Conservation (phyloP, 164 flowering plant genomes). For the Nymphaea colorata region DNA sequence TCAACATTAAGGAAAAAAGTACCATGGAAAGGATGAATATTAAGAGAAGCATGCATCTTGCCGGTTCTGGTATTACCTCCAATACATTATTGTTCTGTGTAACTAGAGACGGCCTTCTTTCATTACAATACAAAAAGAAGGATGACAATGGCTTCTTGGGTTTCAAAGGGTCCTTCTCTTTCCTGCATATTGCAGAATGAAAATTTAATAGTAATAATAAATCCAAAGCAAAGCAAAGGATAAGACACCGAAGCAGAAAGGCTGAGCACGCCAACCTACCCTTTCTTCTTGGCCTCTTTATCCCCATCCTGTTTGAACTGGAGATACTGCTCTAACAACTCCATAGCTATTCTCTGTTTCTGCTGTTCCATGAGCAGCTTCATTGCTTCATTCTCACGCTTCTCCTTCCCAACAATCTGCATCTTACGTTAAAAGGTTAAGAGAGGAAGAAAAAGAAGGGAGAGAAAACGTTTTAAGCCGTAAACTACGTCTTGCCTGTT, state of each 20-base stretch:
- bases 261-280: conserved; percentile 12
- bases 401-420: conserved; percentile 64
- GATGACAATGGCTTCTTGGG: conserved; percentile 81
- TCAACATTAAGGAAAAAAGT: not conserved
- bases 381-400: conserved; percentile 86
- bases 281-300: conserved; percentile 25
- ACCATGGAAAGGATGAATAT: no score
- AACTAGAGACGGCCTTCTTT: conserved; percentile 42
- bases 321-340: conserved; percentile 77
- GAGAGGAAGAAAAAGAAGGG: not conserved
- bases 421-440: not conserved
- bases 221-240: no score
- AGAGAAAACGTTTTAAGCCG: no score
- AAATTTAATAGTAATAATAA: no score
- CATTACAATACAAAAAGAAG: conserved; percentile 58
- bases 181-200: conserved; percentile 27
- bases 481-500: not conserved
- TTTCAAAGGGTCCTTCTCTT: conserved; percentile 68
- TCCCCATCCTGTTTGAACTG: conserved; percentile 69
- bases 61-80: conserved; percentile 32
- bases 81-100: conserved; percentile 45
- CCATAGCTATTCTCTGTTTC: conserved; percentile 91
- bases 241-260: no score
- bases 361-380: conserved; percentile 77
- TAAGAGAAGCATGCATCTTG: no score